Evolutionary conservation across 2,329 filamentous ascomycete species (phyloP), one percentile per base, ranked within the genome.

Genomic region (Trichoderma oligosporum): DNA sequence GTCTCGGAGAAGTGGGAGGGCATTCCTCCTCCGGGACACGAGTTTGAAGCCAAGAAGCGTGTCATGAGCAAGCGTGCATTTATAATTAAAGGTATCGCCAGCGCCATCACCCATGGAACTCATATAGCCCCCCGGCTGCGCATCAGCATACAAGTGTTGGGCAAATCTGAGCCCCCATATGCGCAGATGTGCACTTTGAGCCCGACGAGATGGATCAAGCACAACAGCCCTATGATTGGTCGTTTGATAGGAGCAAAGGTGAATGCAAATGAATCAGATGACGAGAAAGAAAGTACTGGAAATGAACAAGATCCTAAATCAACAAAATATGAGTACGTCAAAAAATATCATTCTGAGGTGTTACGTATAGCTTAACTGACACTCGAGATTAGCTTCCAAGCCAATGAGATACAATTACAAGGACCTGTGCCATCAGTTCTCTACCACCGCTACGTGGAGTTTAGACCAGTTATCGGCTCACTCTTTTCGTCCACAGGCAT

Each of bases 371-470:
- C 14, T 38, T n/a, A 14, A 36, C 55, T 46, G 6, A 42, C 44
- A 36, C 1, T 8, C 6, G 22, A 18, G 1, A 4, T 1, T 66
- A 92, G 89, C 71, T 97, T 97, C 73, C 92, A 96, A 78, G 89
- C 93, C 36, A 92, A 91, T 69, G 88, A 97, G 70, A 85, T 97
- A 66, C 93, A 97, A 70, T 80, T 97, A 7, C 79, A 82, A 44
- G 93, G 93, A 0, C 93, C 93, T 0, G 87, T 94, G 0, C 92
- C 93, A 0, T 76, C 83, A 2, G 78, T 85, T 61, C 78, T 97
- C 31, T 96, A 96, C 70, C 92, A 97, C 70, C 88, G 91, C 63
- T 97, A 88, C 67, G 92, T 97, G 57, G 92, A 96, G 70, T 97
- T 97, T 73, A 88, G 85, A 57, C 91, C 92, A 24, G 90, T 96